A percentile compares a stretch with the other conserved stretches of the same genome.
These are phyloP conservation scores for Pulveroboletus frians DNA, from an alignment of 768 basidiomycete species.

Conservation along the genomic window DNA sequence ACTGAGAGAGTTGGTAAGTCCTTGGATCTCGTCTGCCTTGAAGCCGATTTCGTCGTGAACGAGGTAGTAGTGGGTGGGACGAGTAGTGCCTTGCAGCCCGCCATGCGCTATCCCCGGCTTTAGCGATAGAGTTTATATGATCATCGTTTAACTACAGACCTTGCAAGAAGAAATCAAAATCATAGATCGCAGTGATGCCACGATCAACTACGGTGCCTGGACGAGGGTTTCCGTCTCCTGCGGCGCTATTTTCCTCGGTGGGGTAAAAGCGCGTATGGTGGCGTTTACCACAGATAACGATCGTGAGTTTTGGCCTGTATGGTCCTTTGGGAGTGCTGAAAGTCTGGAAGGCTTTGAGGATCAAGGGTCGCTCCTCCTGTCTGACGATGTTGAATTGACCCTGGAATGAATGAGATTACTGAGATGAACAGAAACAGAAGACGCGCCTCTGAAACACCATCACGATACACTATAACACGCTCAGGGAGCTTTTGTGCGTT, in stretches of 20 bases:
- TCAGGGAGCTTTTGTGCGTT: conserved; percentile 36
- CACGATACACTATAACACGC: conserved; percentile 53
- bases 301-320: conserved; percentile 46
- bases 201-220: conserved; percentile 53
- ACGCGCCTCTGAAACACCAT: conserved; percentile 75
- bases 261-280: conserved; percentile 57
- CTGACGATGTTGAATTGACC: conserved; percentile 48
- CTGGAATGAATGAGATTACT: conserved; percentile 22
- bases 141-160: conserved; percentile 22
- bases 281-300: conserved; percentile 54
- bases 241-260: conserved; percentile 38
- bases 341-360: conserved; percentile 38
- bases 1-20: conserved; percentile 49
- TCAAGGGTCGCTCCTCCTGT: conserved; percentile 39
- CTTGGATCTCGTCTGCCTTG: conserved; percentile 45
- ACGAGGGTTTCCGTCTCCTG: conserved; percentile 44
- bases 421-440: neutral
- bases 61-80: conserved; percentile 53
- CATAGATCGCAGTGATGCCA: conserved; percentile 50
- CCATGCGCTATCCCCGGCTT: conserved; percentile 32
- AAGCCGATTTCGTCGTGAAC: conserved; percentile 51
- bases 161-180: conserved; percentile 54
- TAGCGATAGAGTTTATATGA: neutral
- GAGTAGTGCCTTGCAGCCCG: conserved; percentile 44
- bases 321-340: conserved; percentile 32